Evolutionary conservation across 352 stramenopile species (phyloP).

Genomic region (Pythium oligandrum): DNA sequence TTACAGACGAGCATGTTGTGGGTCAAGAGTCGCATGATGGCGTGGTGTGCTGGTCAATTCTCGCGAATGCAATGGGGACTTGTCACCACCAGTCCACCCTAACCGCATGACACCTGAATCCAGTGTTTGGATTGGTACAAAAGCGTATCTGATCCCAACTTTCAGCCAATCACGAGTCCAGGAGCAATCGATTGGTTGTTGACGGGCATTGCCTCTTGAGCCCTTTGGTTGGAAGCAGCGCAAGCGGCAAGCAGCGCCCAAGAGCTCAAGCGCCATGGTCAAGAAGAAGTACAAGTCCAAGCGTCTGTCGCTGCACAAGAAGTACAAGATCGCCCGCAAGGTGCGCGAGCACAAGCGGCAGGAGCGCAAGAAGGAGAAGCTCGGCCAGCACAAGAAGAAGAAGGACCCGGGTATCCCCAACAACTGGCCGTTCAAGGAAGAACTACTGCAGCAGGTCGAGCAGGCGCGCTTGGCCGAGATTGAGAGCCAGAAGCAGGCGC

Average conservation of each 20-base stretch:
- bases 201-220: slow-evolving; percentile 13
- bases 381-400: slow-evolving; percentile 90
- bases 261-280: slow-evolving; percentile 79
- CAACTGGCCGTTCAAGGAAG: slow-evolving; percentile 98
- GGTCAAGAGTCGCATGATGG: slow-evolving; percentile 69
- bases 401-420: slow-evolving; percentile 98
- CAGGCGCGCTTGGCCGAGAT: slow-evolving; percentile 74
- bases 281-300: slow-evolving; percentile 99
- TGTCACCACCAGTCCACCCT: too few species aligned
- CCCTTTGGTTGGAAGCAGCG: slow-evolving; percentile 14
- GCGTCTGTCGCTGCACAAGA: slow-evolving; percentile 96
- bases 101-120: not conserved
- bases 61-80: too few species aligned
- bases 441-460: slow-evolving; percentile 85
- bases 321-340: slow-evolving; percentile 96
- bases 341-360: slow-evolving; percentile 93
- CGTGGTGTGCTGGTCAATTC: too few species aligned
- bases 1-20: slow-evolving; percentile 89
- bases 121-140: slow-evolving; percentile 9
- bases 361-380: slow-evolving; percentile 90
- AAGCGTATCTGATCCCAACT: not conserved
- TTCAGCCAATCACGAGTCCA: slow-evolving; percentile 11
- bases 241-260: too few species aligned
- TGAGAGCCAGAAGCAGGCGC: slow-evolving; percentile 50
- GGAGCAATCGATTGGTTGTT: slow-evolving; percentile 28